These are phyloP conservation scores for Phylloporus sp. DNA, from an alignment of 768 basidiomycete genomes.

Conservation along the genomic window DNA sequence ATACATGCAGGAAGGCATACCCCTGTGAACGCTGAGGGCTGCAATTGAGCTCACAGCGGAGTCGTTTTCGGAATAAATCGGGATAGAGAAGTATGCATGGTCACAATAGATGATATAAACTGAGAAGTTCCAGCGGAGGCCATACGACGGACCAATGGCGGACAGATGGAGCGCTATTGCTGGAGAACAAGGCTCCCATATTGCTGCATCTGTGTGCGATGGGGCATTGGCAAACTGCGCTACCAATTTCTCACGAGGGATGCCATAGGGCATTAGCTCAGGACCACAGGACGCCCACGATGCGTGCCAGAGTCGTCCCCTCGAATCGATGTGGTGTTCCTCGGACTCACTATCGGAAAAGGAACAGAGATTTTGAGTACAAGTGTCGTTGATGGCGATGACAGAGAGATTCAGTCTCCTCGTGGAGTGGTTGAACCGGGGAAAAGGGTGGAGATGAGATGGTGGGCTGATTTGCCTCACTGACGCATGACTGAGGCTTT, in stretches of 20 bases:
- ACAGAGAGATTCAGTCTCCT: too few species aligned
- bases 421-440: too few species aligned
- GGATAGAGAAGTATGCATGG: neutral
- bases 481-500: neutral
- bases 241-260: neutral
- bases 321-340: neutral
- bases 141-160: neutral
- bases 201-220: conserved; percentile 6
- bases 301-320: too few species aligned
- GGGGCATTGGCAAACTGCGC: neutral
- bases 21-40: too few species aligned
- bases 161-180: conserved; percentile 8
- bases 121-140: neutral
- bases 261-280: too few species aligned
- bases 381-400: too few species aligned
- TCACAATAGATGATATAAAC: neutral
- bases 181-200: conserved; percentile 15
- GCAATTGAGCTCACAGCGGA: too few species aligned
- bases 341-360: neutral
- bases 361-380: neutral
- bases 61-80: neutral
- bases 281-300: too few species aligned
- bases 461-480: too few species aligned
- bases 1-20: neutral
- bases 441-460: too few species aligned